Base-by-base conservation (phyloP, 202 grass and related monocot genomes). In the Schoenoplectus triqueter region DNA sequence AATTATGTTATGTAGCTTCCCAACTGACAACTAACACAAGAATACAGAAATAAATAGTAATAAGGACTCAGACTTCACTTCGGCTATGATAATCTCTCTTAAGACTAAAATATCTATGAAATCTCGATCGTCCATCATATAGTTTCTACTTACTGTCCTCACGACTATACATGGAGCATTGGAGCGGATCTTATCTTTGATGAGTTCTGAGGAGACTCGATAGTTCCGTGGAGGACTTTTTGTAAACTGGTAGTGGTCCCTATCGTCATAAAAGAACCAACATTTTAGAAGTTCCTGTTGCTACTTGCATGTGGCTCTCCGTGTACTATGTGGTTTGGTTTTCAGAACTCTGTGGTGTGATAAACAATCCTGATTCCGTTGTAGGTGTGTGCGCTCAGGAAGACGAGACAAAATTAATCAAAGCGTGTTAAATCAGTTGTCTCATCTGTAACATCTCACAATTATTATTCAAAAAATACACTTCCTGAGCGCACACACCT, bases 401-500 rank as follows among this genome's bases (percentile, higher is more conserved):
- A 56, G 74, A 60, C n/a, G 5, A 79, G 75, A 79, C 75, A 79
- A 78, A 52, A n/a, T 42, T 18, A 79, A 62, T 61, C 6, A 19
- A 79, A 62, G 75, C 75, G 75, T 62, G 75, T 62, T 61, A 45
- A 42, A 18, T 46, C 15, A 39, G 55, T 5, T 17, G 14, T 78
- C 31, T 61, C 59, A 61, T 61, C 31, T 44, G 7, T 78, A 61
- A 8, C 39, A 9, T n/a, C 39, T 41, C 31, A 41, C 13, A n/a
- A 44, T 75, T 54, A 75, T 75, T 60, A n/a, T 56, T 14, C 5
- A 48, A 42, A 72, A n/a, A 10, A 59, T 59, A 31, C n/a, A n/a
- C n/a, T n/a, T n/a, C n/a, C n/a, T n/a, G n/a, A n/a, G n/a, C n/a
- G n/a, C n/a, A n/a, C n/a, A n/a, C n/a, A n/a, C n/a, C n/a, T n/a